Base-by-base conservation (phyloP, 2,329 filamentous ascomycete species). In the Penicillium sp. region DNA sequence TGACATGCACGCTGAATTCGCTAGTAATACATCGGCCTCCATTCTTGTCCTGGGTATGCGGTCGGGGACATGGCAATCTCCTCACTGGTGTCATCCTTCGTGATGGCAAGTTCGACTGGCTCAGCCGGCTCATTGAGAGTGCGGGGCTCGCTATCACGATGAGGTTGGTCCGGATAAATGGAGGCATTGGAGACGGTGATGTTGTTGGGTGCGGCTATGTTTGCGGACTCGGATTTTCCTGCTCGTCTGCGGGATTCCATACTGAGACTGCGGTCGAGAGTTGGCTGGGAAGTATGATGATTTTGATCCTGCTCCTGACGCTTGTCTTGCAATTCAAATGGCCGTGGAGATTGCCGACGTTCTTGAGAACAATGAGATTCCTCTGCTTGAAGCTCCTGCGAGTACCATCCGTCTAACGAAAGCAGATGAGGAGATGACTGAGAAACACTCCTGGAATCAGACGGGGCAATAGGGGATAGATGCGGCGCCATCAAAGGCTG, bases 11-110 rank as follows among this genome's bases (percentile, higher is more conserved):
- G 15, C 15, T 18, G 10, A 31, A 37, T 42, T 46, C 47, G 15
- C 44, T 52, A 56, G 20, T 45, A 53, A 49, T 59, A 47, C 23
- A 57, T 50, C 12, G 73, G 73, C 49, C 60, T 65, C 73, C 73
- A 76, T 58, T 75, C 72, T 63, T 75, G 73, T 8, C 74, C 75
- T 1, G 75, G 75, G 57, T 76, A 77, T 15, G 73, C 66, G 1
- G 75, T 76, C n/a, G 72, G 71, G 5, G 71, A 73, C 74, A 77
- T 77, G 23, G 72, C 52, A 28, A 75, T 69, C 47, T 76, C 72
- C 42, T 77, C 75, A 25, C 70, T 72, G 10, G 66, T 68, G 49
- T 72, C 65, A 44, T 73, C 64, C 35, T 60, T 56, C 6, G 63
- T 55, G 41, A 66, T 54, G 5, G 71, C 62, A 6, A 73, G 57